Conservation (phyloP, 1,139 yeast species). For the Pneumocystis wakefieldiae region DNA sequence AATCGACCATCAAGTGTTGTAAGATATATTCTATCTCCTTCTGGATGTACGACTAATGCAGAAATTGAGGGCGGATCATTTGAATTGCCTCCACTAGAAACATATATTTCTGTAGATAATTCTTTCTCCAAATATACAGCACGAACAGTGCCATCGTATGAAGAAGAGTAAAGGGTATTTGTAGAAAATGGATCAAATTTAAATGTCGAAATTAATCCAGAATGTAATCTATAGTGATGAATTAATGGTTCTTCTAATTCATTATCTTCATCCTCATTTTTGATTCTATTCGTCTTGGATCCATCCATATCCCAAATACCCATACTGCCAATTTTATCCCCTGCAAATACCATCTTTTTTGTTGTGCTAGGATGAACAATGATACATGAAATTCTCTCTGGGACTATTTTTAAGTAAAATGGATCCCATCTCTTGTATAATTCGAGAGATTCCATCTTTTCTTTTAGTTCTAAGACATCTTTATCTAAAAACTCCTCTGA, state of each 20-base stretch:
- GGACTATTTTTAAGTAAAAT: slow-evolving; percentile 54
- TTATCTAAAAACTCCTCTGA: slow-evolving; percentile 24
- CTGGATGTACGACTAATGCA: slow-evolving; percentile 32
- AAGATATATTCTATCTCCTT: slow-evolving; percentile 45
- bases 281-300: neutral
- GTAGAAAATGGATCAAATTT: slow-evolving; percentile 37
- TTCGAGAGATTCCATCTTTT: neutral
- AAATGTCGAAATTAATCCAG: slow-evolving; percentile 54
- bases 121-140: slow-evolving; percentile 49
- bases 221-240: slow-evolving; percentile 56
- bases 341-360: slow-evolving; percentile 58
- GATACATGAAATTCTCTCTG: slow-evolving; percentile 58
- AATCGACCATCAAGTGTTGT: slow-evolving; percentile 58
- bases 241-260: slow-evolving; percentile 40
- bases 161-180: slow-evolving; percentile 46
- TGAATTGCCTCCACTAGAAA: slow-evolving; percentile 36
- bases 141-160: slow-evolving; percentile 80
- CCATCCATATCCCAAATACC: slow-evolving; percentile 77
- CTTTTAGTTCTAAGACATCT: neutral
- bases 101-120: slow-evolving; percentile 39
- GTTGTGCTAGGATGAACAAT: slow-evolving; percentile 58
- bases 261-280: slow-evolving; percentile 30
- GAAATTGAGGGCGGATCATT: slow-evolving; percentile 36
- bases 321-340: slow-evolving; percentile 69
- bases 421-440: slow-evolving; percentile 48